Percentiles rank a stretch among this genome's conserved stretches.
phyloP scores from a whole-genome alignment of 352 stramenopile species.

The Phytophthora melonis region DNA sequence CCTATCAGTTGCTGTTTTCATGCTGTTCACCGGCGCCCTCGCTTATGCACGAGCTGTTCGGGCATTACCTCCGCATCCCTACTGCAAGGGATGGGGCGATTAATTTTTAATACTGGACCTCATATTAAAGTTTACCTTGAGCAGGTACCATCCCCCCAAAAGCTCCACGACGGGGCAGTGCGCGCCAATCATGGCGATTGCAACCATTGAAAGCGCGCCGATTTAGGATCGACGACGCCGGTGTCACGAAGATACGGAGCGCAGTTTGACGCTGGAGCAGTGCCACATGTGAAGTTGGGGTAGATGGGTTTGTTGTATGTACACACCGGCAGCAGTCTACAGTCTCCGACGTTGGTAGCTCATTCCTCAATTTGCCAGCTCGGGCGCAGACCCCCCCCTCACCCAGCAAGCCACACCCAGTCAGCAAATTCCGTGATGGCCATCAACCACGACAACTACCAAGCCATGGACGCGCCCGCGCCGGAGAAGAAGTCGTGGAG shows the following conservation, averaged over 20 bases:
- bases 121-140: constrained; percentile 10
- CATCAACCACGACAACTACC: constrained; percentile 30
- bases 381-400: constrained; percentile 11
- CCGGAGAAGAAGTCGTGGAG: constrained; percentile 41
- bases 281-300: constrained; percentile 2
- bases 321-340: background rate
- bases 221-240: constrained; percentile 8
- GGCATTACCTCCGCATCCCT: constrained; percentile 4
- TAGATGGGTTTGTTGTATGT: background rate
- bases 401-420: constrained; percentile 1
- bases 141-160: constrained; percentile 2
- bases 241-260: constrained; percentile 10
- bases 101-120: constrained; percentile 11
- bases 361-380: constrained; percentile 33
- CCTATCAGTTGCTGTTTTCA: background rate
- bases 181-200: background rate
- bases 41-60: background rate
- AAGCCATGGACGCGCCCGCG: constrained; percentile 33
- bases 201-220: background rate
- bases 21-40: background rate
- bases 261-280: background rate
- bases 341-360: constrained; percentile 2
- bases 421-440: constrained; percentile 11
- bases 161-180: background rate
- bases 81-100: constrained; percentile 6